Base-by-base conservation (phyloP, 2,329 filamentous ascomycete genomes). In the Geosmithia flava region DNA sequence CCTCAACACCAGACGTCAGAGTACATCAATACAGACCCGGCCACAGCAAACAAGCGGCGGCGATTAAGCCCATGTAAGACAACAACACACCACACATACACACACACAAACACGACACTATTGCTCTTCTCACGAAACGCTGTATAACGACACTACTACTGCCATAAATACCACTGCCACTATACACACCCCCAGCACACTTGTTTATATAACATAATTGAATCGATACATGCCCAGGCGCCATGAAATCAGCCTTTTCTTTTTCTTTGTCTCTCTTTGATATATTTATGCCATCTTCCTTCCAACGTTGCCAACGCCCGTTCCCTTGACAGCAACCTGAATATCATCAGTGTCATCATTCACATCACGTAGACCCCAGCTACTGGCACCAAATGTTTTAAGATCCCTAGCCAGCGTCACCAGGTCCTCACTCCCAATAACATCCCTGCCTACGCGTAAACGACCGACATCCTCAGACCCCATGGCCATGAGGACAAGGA, bases 401-500 rank as follows among this genome's bases (percentile, higher is more conserved):
- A 96, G 66, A 62, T 98, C 93, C 57, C 93, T 76, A 11, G 87
- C 90, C 48, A 96, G 68, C 46, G 81, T 80, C 49, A 98, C 76
- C 47, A 88, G 72, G 51, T 87, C 83, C 61, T 95, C 87, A 2
- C 82, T 85, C 0, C 81, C 90, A 44, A 97, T 67, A 1, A 96
- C 80, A 44, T 91, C 85, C 56, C 80, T 82, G 30, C 90, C 88
- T 50, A 98, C 62, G 53, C 87, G 79, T 54, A 98, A 64, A 50
- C 93, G 78, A 4, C 93, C 93, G 15, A 98, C 89, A 64, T 98
- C 93, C 62, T 97, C 93, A 1, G 85, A 87, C 0, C 93, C 93
- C 93, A 98, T 97, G 33, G 90, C 88, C 93, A 98, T 98, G 53
- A 98, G 71, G 17, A 83, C 86, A 47, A 98, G 65, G 53, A 95